These are phyloP conservation scores for Carex sylvatica DNA, from an alignment of 202 grass and related monocot genomes.

Conservation along the genomic window DNA sequence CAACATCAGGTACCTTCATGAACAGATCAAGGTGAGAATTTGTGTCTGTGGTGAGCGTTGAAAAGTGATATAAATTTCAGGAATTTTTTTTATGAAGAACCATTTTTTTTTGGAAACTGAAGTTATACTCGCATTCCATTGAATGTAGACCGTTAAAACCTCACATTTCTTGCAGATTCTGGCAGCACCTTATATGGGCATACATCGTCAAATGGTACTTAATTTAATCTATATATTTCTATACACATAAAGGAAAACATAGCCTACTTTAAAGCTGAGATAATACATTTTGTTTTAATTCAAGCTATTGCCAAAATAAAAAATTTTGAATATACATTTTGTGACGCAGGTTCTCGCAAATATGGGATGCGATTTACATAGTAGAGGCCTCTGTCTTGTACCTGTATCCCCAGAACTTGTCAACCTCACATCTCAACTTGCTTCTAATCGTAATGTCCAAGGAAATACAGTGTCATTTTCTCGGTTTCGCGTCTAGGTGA, in stretches of 20 bases:
- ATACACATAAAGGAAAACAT: not conserved
- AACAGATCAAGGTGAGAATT: slow-evolving; percentile 56
- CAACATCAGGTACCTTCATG: slow-evolving; percentile 70
- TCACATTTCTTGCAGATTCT: slow-evolving; percentile 39
- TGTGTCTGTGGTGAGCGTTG: not conserved
- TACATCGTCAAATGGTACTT: slow-evolving; percentile 34
- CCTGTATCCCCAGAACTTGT: slow-evolving; percentile 42
- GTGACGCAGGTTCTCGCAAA: slow-evolving; percentile 19
- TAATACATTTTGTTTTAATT: not conserved
- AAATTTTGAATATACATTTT: not conserved
- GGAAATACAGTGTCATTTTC: not conserved
- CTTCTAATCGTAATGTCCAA: slow-evolving; percentile 10
- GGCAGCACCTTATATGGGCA: slow-evolving; percentile 34
- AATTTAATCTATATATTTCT: not conserved
- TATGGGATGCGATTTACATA: slow-evolving; percentile 32
- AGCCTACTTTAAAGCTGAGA: not conserved
- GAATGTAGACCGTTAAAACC: not conserved
- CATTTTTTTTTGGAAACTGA: not conserved
- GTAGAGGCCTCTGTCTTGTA: slow-evolving; percentile 61
- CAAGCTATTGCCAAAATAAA: not conserved
- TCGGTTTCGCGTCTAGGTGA: not conserved
- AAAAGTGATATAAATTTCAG: not conserved
- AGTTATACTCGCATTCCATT: not conserved
- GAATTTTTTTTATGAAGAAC: not conserved
- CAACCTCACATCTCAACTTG: slow-evolving; percentile 33